Base-by-base conservation (phyloP, 83 land plant genomes). In the Diphasiastrum complanatum region DNA sequence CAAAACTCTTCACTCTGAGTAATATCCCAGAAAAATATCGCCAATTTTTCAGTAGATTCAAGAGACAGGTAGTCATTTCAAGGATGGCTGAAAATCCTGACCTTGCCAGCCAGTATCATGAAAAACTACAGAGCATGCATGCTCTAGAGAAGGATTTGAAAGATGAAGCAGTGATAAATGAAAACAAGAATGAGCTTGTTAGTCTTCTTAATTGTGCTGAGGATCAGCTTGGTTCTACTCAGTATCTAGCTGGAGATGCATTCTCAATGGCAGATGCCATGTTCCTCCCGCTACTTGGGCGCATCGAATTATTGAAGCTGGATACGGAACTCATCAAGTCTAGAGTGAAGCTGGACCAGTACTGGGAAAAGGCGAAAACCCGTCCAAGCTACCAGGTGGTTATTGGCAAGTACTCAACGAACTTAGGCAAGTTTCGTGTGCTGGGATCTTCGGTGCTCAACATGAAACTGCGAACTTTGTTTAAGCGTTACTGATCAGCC, bases 261-360 rank as follows among this genome's bases (percentile, higher is more conserved):
- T 74, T 74, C 34, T 61, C 75, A 16, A 72, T 69, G 66, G 77
- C 77, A 37, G 77, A 74, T 69, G 76, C 51, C 20, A 63, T 55
- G 29, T 69, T 74, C 14, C 41, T 69, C 43, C 77, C 77, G 31
- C 37, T 69, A 12, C 68, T 74, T 18, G 75, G 68, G 12, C 61
- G 77, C 33, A 61, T 74, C n/a, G 75, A 74, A 53, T 19, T 69
- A 29, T 41, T 74, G 23, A 61, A 70, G 35, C 48, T 50, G 27
- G 53, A 26, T 56, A 60, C 70, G 24, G 75, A 54, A 36, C 51
- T 47, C 32, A 47, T 74, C 8, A 34, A 41, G 12, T 33, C 58
- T 33, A 26, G 68, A 2, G 46, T 26, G 1, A 60, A 47, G 11
- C 47, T 74, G 27, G 4, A 45, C 18, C 60, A 60, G 22, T 74